phyloP scores from a whole-genome alignment of 202 grass and related monocot genomes.

The Schoenoplectus triqueter region DNA sequence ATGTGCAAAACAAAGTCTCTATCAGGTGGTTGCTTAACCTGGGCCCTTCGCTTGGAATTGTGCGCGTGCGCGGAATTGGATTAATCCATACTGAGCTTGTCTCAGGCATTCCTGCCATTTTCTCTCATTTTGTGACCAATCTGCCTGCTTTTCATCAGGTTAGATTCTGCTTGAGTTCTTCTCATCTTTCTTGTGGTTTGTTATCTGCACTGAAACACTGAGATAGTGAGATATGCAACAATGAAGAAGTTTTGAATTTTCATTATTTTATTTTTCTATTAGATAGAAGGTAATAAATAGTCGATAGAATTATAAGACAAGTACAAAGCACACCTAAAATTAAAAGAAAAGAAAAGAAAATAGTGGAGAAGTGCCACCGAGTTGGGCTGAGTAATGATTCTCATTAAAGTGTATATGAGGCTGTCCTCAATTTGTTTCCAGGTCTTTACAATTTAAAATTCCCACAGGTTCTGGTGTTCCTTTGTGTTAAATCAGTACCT shows the following conservation, averaged over 20 bases:
- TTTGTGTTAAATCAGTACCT: conserved; percentile 76
- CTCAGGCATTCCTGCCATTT: conserved; percentile 89
- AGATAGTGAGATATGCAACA: background rate
- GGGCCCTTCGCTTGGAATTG: conserved; percentile 86
- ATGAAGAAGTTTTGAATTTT: conserved; percentile 23
- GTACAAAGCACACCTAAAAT: background rate
- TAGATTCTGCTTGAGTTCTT: conserved; percentile 24
- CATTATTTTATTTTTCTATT: background rate
- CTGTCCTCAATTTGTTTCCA: conserved; percentile 9
- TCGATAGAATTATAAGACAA: background rate
- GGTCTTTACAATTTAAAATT: conserved; percentile 1
- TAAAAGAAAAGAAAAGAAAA: background rate
- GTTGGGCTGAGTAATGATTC: background rate
- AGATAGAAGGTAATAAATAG: background rate
- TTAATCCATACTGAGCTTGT: conserved; percentile 86
- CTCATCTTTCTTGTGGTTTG: conserved; percentile 13
- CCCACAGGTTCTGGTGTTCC: conserved; percentile 76
- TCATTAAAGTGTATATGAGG: background rate
- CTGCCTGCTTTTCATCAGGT: conserved; percentile 99
- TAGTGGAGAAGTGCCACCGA: background rate
- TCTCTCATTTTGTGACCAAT: conserved; percentile 96
- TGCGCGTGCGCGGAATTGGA: conserved; percentile 82
- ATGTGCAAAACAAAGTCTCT: conserved; percentile 87
- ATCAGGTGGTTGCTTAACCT: conserved; percentile 85
- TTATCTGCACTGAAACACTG: background rate